These are phyloP conservation scores for Eutrema salsugineum DNA, from an alignment of 441 rosid species.

Conservation along the genomic window DNA sequence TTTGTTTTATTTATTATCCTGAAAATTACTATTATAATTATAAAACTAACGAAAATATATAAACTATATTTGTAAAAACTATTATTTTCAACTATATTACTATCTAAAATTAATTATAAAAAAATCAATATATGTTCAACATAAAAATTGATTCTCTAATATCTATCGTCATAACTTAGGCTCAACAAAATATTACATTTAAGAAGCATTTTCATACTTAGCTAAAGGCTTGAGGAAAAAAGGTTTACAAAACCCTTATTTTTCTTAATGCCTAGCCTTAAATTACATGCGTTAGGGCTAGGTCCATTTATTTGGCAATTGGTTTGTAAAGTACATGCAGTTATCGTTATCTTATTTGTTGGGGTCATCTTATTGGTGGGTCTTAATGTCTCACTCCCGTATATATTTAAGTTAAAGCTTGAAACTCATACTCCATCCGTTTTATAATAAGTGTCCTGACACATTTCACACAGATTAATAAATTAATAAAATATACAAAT, in stretches of 20 bases:
- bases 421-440: no score
- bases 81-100: no score
- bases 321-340: not conserved
- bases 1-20: no score
- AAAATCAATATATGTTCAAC: not conserved
- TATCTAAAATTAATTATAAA: not conserved
- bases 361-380: no score
- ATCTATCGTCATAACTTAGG: not conserved
- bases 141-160: not conserved
- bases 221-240: not conserved
- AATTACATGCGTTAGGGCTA: not conserved
- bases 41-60: no score
- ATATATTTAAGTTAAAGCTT: no score
- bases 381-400: no score
- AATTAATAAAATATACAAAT: no score
- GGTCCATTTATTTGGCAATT: not conserved
- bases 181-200: not conserved
- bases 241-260: not conserved
- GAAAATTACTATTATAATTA: no score
- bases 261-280: not conserved
- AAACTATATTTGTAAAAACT: no score
- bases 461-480: no score
- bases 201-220: not conserved
- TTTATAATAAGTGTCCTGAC: no score
- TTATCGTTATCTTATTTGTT: not conserved